These are phyloP conservation scores for Clohesyomyces aquaticus DNA, from an alignment of 495 filamentous ascomycete genomes.

Conservation along the genomic window DNA sequence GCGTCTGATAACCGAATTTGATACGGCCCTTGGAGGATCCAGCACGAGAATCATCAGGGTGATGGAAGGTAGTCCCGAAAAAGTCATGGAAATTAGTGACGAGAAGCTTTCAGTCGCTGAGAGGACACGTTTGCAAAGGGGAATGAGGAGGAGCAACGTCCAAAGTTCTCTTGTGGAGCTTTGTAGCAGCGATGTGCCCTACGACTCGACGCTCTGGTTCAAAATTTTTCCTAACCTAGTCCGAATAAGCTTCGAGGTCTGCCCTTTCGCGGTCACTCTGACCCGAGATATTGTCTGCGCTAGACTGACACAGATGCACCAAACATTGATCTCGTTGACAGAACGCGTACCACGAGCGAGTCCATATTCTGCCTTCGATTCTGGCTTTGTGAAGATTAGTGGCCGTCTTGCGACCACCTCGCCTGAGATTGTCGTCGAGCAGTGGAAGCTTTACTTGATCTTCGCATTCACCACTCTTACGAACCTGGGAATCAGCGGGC, in stretches of 20 bases:
- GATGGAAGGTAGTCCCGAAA: constrained; percentile 83
- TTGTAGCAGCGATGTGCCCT: constrained; percentile 92
- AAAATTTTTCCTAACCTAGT: constrained; percentile 97
- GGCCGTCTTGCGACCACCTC: constrained; percentile 68
- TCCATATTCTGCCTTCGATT: constrained; percentile 62
- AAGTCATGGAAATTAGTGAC: constrained; percentile 90
- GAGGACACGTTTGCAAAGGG: constrained; percentile 86
- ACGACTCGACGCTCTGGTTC: constrained; percentile 94
- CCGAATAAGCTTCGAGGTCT: constrained; percentile 85
- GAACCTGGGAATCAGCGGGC: constrained; percentile 62
- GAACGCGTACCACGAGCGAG: constrained; percentile 65
- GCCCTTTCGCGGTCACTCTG: constrained; percentile 85
- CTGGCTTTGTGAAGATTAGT: constrained; percentile 48
- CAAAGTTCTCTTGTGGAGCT: constrained; percentile 89
- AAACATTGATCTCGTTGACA: constrained; percentile 74
- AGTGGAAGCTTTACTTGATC: constrained; percentile 98
- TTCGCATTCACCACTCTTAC: constrained; percentile 96
- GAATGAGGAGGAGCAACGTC: constrained; percentile 79
- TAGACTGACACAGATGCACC: constrained; percentile 88
- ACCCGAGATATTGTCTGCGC: constrained; percentile 90
- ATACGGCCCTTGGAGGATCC: constrained; percentile 81
- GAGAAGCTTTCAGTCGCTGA: constrained; percentile 91
- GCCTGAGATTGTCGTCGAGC: constrained; percentile 87
- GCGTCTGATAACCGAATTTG: constrained; percentile 90
- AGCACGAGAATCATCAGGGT: constrained; percentile 83